Evolutionary conservation across 768 basidiomycete genomes (phyloP).

Genomic region (Lactarius hengduanensis): DNA sequence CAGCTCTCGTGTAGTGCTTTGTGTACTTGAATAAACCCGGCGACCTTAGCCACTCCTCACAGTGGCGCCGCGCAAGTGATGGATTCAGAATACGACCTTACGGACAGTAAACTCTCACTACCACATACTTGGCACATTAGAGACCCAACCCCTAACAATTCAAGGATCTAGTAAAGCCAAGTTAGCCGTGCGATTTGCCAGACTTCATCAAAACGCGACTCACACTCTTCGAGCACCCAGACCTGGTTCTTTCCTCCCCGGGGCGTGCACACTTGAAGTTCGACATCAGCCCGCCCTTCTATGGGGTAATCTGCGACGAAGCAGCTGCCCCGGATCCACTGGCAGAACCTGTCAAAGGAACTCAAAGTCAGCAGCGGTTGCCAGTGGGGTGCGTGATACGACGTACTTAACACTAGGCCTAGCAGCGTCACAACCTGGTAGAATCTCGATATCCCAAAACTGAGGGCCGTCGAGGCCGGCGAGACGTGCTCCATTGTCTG

Average conservation of each 20-base stretch:
- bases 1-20: no score
- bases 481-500: background rate
- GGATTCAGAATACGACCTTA: no score
- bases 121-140: no score
- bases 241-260: background rate
- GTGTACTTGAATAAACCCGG: no score
- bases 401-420: background rate
- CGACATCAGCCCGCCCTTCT: background rate
- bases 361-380: no score
- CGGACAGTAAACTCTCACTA: no score
- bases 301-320: background rate
- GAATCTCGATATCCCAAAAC: background rate
- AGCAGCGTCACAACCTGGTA: background rate
- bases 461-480: background rate
- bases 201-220: background rate
- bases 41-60: no score
- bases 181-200: background rate
- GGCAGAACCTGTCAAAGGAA: background rate
- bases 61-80: no score
- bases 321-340: background rate
- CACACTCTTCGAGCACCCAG: slow-evolving; percentile 8
- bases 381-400: no score
- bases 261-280: background rate
- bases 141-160: no score
- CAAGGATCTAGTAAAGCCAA: background rate